Conservation (phyloP, 1,139 yeast species). For the Zygosaccharomyces pseudobailii region DNA sequence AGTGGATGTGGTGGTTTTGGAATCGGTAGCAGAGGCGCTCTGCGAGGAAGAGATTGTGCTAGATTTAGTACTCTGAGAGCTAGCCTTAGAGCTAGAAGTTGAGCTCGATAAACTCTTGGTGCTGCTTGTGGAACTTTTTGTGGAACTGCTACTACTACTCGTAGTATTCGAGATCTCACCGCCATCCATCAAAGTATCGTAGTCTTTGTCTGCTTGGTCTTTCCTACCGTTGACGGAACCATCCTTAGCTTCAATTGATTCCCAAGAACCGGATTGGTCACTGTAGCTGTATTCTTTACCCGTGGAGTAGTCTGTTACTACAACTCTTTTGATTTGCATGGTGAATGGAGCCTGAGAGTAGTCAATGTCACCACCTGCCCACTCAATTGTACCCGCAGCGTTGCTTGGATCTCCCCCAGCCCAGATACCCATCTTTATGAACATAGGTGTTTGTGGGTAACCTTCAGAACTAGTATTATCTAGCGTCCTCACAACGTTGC, state of each 20-base stretch:
- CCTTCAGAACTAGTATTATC: slow-evolving; percentile 51
- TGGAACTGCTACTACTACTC: slow-evolving; percentile 7
- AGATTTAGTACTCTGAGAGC: neutral
- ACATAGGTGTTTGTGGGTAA: slow-evolving; percentile 79
- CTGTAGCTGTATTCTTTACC: slow-evolving; percentile 64
- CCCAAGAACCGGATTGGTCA: slow-evolving; percentile 63
- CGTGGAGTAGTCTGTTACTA: slow-evolving; percentile 74
- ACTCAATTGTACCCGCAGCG: slow-evolving; percentile 64
- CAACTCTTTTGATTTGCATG: slow-evolving; percentile 57
- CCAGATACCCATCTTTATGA: slow-evolving; percentile 65
- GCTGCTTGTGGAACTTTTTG: slow-evolving; percentile 3
- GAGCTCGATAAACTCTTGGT: slow-evolving; percentile 15
- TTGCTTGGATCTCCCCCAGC: slow-evolving; percentile 76
- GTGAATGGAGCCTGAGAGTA: slow-evolving; percentile 61
- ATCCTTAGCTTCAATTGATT: slow-evolving; percentile 57
- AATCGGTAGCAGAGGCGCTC: no score
- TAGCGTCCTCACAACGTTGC: slow-evolving; percentile 53
- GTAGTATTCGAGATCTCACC: slow-evolving; percentile 14
- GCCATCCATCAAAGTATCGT: slow-evolving; percentile 39
- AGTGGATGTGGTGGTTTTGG: no score
- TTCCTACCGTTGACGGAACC: slow-evolving; percentile 64
- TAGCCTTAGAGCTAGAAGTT: slow-evolving; percentile 12
- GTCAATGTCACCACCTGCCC: slow-evolving; percentile 84
- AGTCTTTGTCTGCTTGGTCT: slow-evolving; percentile 46
- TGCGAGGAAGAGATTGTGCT: slow-evolving; percentile 6